Conservation (phyloP, 2,329 filamentous ascomycete genomes). For the Penicillium aurantiogriseum region DNA sequence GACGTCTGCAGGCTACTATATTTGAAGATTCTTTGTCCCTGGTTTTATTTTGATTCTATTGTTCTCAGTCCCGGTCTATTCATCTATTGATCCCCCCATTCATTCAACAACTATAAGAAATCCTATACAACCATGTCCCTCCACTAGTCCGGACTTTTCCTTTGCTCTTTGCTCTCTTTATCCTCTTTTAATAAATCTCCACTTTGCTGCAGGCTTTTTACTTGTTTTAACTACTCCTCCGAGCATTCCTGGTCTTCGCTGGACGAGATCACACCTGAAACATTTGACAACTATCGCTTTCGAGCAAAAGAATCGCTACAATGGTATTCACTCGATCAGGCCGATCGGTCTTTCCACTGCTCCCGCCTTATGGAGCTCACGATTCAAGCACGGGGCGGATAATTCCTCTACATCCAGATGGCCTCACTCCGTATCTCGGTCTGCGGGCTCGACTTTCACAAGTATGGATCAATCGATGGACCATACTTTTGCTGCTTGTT, state of each 20-base stretch:
- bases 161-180: constrained; percentile 2
- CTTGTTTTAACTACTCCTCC: neutral
- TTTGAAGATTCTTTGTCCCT: constrained; percentile 12
- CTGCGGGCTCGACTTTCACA: constrained; percentile 87
- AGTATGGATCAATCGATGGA: constrained; percentile 98
- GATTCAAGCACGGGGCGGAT: constrained; percentile 53
- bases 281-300: neutral
- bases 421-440: constrained; percentile 86
- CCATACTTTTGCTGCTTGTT: constrained; percentile 80
- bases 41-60: constrained; percentile 8
- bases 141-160: neutral
- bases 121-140: constrained; percentile 2
- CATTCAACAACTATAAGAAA: constrained; percentile 2
- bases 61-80: constrained; percentile 2
- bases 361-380: constrained; percentile 43
- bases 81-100: constrained; percentile 7
- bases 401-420: constrained; percentile 62
- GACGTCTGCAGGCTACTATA: constrained; percentile 4
- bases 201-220: neutral
- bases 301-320: neutral
- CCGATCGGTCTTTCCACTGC: constrained; percentile 37
- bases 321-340: constrained; percentile 38
- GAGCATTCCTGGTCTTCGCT: neutral
- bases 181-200: neutral
- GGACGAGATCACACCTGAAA: constrained; percentile 1